Percentiles rank a stretch among this genome's conserved stretches.
Evolutionary conservation across 163 green algal species (phyloP).

Genomic region (Trebouxia gelatinosa): DNA sequence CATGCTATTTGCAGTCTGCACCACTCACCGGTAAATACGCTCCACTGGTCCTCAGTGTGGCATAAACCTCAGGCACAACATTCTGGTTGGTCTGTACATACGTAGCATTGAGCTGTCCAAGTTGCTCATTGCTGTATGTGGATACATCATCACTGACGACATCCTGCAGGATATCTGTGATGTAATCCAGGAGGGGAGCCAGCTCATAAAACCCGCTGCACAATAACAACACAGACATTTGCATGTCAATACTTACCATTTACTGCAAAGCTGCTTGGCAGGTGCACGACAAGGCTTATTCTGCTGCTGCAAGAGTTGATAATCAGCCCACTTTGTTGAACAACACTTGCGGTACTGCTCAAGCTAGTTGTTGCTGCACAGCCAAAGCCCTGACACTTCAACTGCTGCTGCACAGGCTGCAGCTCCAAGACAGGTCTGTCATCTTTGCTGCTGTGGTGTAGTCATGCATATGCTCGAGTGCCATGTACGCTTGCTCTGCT

Average conservation of each 20-base stretch:
- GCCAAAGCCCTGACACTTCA: background rate
- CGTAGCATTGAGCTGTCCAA: slow-evolving; percentile 4
- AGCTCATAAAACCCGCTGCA: background rate
- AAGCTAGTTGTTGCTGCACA: no score
- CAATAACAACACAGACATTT: background rate
- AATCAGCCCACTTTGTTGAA: no score
- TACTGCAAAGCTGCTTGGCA: no score
- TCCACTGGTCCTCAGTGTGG: background rate
- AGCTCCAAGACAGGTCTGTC: background rate
- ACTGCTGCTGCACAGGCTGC: background rate
- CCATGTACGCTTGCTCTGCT: no score
- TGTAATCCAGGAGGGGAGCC: background rate
- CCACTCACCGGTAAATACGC: background rate
- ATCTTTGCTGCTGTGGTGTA: background rate
- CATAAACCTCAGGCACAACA: background rate
- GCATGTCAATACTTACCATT: no score
- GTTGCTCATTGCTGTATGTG: background rate
- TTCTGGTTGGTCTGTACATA: background rate
- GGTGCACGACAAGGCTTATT: no score
- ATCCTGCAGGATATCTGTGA: background rate
- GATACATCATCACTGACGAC: background rate
- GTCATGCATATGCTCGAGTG: no score
- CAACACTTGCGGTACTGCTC: no score
- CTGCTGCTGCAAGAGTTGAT: no score
- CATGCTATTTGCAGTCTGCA: no score